A percentile compares a stretch with the other conserved stretches of the same genome.
Evolutionary conservation across 495 filamentous ascomycete species (phyloP).

Genomic region (Aspergillus hancockii): DNA sequence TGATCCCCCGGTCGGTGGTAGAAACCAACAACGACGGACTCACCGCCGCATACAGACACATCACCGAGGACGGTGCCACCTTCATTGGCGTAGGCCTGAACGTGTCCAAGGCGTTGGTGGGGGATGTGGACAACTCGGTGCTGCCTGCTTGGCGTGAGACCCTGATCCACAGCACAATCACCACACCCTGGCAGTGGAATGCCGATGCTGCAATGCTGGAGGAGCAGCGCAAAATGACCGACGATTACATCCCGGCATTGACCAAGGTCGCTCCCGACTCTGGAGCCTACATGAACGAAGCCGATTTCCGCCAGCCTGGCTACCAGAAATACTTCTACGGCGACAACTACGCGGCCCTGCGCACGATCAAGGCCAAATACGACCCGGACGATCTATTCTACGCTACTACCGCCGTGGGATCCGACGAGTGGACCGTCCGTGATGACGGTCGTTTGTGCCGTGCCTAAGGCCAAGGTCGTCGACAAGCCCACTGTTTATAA

Average conservation of each 20-base stretch:
- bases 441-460: constrained; percentile 40
- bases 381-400: constrained; percentile 63
- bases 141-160: constrained; percentile 61
- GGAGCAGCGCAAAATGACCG: constrained; percentile 39
- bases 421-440: constrained; percentile 52
- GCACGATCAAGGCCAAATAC: constrained; percentile 45
- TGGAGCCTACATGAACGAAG: constrained; percentile 46
- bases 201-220: constrained; percentile 36
- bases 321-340: constrained; percentile 57
- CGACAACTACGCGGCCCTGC: constrained; percentile 37
- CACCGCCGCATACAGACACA: constrained; percentile 36
- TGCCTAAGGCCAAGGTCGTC: constrained; percentile 5
- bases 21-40: constrained; percentile 50
- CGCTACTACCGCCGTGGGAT: constrained; percentile 60
- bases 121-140: constrained; percentile 55
- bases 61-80: constrained; percentile 42
- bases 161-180: constrained; percentile 43
- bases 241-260: constrained; percentile 44
- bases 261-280: constrained; percentile 36
- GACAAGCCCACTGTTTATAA: too few species aligned
- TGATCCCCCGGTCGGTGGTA: constrained; percentile 54
- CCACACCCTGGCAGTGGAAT: constrained; percentile 43
- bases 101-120: constrained; percentile 38
- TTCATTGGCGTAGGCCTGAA: constrained; percentile 49
- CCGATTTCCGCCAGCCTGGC: constrained; percentile 50